phyloP scores from a whole-genome alignment of 345 rosid species.

The Citrus hindsii region DNA sequence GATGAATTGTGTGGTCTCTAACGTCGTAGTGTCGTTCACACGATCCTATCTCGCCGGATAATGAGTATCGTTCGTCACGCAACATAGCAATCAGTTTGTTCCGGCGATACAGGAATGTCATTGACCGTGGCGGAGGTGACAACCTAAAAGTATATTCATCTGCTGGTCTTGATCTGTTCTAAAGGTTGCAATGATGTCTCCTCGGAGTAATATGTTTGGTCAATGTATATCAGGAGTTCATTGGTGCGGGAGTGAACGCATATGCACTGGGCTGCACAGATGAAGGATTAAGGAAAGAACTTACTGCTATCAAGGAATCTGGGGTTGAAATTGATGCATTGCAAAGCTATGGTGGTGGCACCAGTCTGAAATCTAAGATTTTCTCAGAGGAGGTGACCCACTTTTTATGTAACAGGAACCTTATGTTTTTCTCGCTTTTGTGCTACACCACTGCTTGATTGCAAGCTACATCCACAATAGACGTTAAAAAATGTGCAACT shows the following conservation, averaged over 20 bases:
- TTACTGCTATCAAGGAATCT: slow-evolving; percentile 59
- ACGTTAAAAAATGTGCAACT: too few species aligned
- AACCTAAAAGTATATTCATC: slow-evolving; percentile 69
- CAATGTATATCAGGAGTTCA: slow-evolving; percentile 64
- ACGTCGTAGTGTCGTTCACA: slow-evolving; percentile 50
- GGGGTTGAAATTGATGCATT: slow-evolving; percentile 58
- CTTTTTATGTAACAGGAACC: background rate
- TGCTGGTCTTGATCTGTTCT: slow-evolving; percentile 19
- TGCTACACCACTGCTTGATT: background rate
- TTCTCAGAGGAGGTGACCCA: slow-evolving; percentile 52
- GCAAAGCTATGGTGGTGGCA: slow-evolving; percentile 62
- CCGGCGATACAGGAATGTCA: slow-evolving; percentile 73
- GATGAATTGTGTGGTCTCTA: slow-evolving; percentile 5
- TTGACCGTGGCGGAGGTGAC: slow-evolving; percentile 93
- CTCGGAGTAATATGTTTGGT: slow-evolving; percentile 15
- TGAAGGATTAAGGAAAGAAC: slow-evolving; percentile 74
- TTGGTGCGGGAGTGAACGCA: slow-evolving; percentile 83
- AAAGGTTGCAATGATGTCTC: slow-evolving; percentile 7
- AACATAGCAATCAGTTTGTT: slow-evolving; percentile 86
- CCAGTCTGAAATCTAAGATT: slow-evolving; percentile 64
- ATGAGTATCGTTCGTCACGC: slow-evolving; percentile 85
- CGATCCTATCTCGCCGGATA: slow-evolving; percentile 49
- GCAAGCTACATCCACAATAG: background rate
- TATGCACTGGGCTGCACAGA: slow-evolving; percentile 85
- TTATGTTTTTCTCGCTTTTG: background rate